phyloP scores from a whole-genome alignment of 768 basidiomycete genomes.

The Wakefieldia striispora region DNA sequence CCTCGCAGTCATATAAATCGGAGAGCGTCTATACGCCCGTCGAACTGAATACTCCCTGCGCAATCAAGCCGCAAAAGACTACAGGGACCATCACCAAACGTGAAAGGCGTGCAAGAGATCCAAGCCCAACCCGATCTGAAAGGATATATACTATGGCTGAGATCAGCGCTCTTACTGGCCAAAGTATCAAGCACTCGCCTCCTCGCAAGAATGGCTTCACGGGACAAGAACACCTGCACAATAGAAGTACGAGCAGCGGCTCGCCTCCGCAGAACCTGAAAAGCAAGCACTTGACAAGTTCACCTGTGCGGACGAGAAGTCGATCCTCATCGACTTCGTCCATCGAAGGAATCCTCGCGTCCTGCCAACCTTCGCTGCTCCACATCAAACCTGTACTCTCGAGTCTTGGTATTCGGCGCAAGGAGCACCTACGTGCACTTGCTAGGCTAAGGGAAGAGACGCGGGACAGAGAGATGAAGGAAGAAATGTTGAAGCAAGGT shows the following conservation, averaged over 20 bases:
- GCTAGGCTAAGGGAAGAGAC: conserved; percentile 61
- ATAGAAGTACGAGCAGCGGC: conserved; percentile 16
- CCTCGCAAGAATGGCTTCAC: conserved; percentile 14
- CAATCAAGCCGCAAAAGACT: conserved; percentile 20
- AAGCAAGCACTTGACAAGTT: conserved; percentile 7
- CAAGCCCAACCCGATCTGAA: conserved; percentile 32
- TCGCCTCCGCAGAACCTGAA: conserved; percentile 21
- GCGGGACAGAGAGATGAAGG: conserved; percentile 65
- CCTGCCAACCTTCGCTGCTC: conserved; percentile 63
- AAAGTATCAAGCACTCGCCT: conserved; percentile 24
- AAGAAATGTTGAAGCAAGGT: conserved; percentile 65
- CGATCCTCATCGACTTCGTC: conserved; percentile 39
- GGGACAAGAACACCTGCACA: conserved; percentile 11
- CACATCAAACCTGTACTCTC: conserved; percentile 60
- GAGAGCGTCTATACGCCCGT: conserved; percentile 23
- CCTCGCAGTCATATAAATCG: conserved; percentile 24
- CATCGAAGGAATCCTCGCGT: conserved; percentile 52
- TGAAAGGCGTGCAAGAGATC: conserved; percentile 18
- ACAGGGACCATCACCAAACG: conserved; percentile 11
- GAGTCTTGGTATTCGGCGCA: conserved; percentile 54
- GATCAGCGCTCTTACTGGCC: conserved; percentile 30
- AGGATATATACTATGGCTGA: conserved; percentile 35
- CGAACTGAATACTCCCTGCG: conserved; percentile 16
- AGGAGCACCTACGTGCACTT: conserved; percentile 64
- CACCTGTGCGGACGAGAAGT: conserved; percentile 14